Percentiles rank a stretch among this genome's conserved stretches.
These are phyloP conservation scores for Cercospora zeae-maydis DNA, from an alignment of 2,329 filamentous ascomycete species.

Conservation along the genomic window DNA sequence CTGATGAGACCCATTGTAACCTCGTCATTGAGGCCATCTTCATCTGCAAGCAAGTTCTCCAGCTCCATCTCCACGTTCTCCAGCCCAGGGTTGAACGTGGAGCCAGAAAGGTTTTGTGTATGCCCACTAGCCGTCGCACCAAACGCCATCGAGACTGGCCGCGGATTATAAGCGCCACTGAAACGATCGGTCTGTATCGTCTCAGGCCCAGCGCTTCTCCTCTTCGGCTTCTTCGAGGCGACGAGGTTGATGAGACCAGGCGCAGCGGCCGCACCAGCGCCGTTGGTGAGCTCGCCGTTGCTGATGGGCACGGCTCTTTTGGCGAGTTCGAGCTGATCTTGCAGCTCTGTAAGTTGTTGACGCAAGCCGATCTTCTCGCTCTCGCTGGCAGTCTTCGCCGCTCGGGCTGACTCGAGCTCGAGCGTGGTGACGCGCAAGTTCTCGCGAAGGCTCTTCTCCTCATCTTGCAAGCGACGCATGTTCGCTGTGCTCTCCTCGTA, in stretches of 20 bases:
- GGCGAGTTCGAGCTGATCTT: conserved; percentile 86
- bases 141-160: conserved; percentile 94
- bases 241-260: conserved; percentile 94
- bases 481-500: conserved; percentile 88
- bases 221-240: conserved; percentile 93
- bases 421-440: conserved; percentile 73
- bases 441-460: conserved; percentile 81
- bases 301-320: conserved; percentile 67
- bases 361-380: conserved; percentile 80
- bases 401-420: conserved; percentile 75
- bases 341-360: conserved; percentile 83
- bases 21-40: conserved; percentile 94
- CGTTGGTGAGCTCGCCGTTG: conserved; percentile 66
- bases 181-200: conserved; percentile 82
- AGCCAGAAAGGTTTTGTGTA: conserved; percentile 68
- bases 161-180: conserved; percentile 87
- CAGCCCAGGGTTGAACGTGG: conserved; percentile 72
- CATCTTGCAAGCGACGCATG: conserved; percentile 90
- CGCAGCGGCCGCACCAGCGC: conserved; percentile 47
- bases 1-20: conserved; percentile 93
- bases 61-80: conserved; percentile 95
- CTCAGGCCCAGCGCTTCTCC: conserved; percentile 85
- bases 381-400: conserved; percentile 72
- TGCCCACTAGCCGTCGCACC: conserved; percentile 57
- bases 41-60: conserved; percentile 87